These are phyloP conservation scores for Plasmodium knowlesi DNA, from an alignment of 169 alveolate species.

Conservation along the genomic window DNA sequence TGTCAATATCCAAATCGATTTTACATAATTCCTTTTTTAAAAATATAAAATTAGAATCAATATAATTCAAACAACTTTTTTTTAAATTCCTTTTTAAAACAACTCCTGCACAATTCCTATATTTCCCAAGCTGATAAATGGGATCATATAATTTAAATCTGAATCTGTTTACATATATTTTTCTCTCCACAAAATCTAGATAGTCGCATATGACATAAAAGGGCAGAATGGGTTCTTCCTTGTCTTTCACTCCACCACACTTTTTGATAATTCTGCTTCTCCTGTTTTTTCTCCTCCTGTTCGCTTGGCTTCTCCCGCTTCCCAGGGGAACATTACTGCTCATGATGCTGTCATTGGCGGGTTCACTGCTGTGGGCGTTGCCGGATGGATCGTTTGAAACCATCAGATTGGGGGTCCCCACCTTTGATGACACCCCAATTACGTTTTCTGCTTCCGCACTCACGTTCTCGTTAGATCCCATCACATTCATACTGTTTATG, in stretches of 20 bases:
- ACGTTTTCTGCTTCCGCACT: background rate
- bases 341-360: background rate
- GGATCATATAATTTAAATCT: slow-evolving; percentile 73
- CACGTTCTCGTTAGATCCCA: background rate
- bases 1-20: slow-evolving; percentile 78
- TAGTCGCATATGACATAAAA: slow-evolving; percentile 71
- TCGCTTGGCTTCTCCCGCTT: background rate
- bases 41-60: slow-evolving; percentile 56
- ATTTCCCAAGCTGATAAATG: slow-evolving; percentile 71
- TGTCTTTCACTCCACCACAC: slow-evolving; percentile 45
- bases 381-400: background rate
- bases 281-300: background rate
- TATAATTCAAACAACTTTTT: slow-evolving; percentile 63
- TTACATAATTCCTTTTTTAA: slow-evolving; percentile 68
- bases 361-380: background rate
- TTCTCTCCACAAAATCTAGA: slow-evolving; percentile 66
- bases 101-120: slow-evolving; percentile 72
- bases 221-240: slow-evolving; percentile 71
- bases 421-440: background rate
- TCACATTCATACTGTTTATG: slow-evolving; percentile 1
- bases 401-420: background rate
- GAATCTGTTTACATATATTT: slow-evolving; percentile 42
- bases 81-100: slow-evolving; percentile 45
- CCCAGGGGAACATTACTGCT: slow-evolving; percentile 4
- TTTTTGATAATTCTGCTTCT: slow-evolving; percentile 33